These are phyloP conservation scores for Exobasidium rhododendri DNA, from an alignment of 1,284 basidiomycete species.

Conservation along the genomic window DNA sequence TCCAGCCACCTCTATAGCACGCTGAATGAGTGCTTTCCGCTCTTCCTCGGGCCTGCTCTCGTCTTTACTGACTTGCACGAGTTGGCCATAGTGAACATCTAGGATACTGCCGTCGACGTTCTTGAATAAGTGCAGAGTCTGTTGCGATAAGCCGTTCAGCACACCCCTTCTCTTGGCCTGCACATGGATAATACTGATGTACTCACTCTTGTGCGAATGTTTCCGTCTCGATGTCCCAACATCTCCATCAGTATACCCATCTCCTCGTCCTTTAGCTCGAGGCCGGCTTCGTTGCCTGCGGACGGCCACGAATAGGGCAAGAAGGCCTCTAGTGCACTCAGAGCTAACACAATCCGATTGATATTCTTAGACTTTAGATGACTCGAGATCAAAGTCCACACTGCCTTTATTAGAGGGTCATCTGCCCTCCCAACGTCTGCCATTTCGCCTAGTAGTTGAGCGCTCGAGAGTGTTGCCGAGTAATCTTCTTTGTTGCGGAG, in stretches of 20 bases:
- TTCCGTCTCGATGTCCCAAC: background rate
- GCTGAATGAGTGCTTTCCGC: background rate
- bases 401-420: background rate
- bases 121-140: background rate
- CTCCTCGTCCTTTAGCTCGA: background rate
- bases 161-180: too few relatives aligned
- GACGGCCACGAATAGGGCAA: constrained; percentile 1
- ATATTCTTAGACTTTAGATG: constrained; percentile 2
- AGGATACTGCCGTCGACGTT: background rate
- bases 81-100: background rate
- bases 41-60: background rate
- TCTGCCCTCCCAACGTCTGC: background rate
- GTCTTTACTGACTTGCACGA: background rate
- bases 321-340: background rate
- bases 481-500: background rate
- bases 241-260: background rate
- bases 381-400: background rate
- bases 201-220: background rate
- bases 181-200: too few relatives aligned
- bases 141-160: too few relatives aligned
- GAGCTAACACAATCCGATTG: background rate
- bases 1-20: background rate
- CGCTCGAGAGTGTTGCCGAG: background rate
- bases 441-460: background rate
- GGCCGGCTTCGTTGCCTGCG: background rate